These are phyloP conservation scores for Elsinoe arachidis DNA, from an alignment of 2,329 filamentous ascomycete species.

Conservation along the genomic window DNA sequence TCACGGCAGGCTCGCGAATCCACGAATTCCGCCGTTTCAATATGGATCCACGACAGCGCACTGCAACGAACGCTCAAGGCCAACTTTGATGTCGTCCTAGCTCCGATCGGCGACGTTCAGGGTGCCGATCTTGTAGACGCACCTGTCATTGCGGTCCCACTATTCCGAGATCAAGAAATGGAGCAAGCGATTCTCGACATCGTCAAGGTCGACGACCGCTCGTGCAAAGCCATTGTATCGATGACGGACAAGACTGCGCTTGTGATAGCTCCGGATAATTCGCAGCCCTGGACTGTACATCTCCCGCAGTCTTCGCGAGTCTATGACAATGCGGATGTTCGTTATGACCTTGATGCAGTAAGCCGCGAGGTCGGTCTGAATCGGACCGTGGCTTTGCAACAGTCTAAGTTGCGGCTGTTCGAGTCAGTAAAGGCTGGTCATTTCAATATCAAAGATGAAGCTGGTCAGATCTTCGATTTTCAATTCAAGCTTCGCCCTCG, in stretches of 20 bases:
- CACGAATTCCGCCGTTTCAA: background rate
- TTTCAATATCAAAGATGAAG: conserved; percentile 22
- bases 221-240: background rate
- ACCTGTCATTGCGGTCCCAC: background rate
- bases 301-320: background rate
- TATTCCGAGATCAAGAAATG: conserved; percentile 11
- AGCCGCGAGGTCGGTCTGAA: conserved; percentile 22
- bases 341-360: background rate
- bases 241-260: background rate
- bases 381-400: conserved; percentile 19
- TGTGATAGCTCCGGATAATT: conserved; percentile 9
- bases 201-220: conserved; percentile 6
- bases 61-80: background rate
- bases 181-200: conserved; percentile 11
- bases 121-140: background rate
- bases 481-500: conserved; percentile 22
- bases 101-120: background rate
- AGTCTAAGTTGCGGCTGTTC: conserved; percentile 13
- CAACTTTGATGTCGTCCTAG: background rate
- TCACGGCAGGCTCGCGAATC: background rate
- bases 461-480: conserved; percentile 23
- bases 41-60: conserved; percentile 3
- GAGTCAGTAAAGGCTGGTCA: conserved; percentile 19
- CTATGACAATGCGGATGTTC: conserved; percentile 3
- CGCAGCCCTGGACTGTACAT: conserved; percentile 8